Evolutionary conservation across 768 basidiomycete species (phyloP).

Genomic region (Galerina sulciceps): DNA sequence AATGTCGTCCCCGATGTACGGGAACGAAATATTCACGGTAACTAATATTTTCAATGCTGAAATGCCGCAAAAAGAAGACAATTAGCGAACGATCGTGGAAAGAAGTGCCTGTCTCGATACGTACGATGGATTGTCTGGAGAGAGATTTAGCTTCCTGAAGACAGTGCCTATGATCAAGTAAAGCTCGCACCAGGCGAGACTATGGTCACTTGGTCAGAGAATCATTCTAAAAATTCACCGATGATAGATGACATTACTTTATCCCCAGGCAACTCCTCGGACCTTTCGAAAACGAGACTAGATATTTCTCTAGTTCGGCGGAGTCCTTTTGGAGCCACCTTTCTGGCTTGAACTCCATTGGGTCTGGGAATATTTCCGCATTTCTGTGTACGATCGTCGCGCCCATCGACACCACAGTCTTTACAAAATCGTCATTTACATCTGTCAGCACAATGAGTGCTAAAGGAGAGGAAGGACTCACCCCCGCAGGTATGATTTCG

Average conservation of each 20-base stretch:
- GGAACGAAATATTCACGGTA: constrained; percentile 41
- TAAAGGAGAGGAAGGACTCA: constrained; percentile 18
- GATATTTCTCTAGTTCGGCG: constrained; percentile 40
- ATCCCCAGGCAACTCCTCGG: constrained; percentile 49
- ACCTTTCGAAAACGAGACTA: constrained; percentile 48
- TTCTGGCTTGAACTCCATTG: constrained; percentile 41
- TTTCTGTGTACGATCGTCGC: constrained; percentile 42
- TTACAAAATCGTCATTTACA: not conserved
- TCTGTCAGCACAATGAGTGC: not conserved
- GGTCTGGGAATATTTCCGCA: constrained; percentile 43
- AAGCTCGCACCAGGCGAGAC: constrained; percentile 49
- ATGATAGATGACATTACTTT: constrained; percentile 34
- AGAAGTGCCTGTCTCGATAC: constrained; percentile 4
- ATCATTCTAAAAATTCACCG: not conserved
- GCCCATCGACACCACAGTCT: constrained; percentile 48
- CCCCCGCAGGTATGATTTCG: constrained; percentile 39
- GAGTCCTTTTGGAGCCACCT: constrained; percentile 43
- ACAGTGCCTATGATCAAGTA: constrained; percentile 44
- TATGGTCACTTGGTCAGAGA: constrained; percentile 14
- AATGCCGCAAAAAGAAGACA: constrained; percentile 2
- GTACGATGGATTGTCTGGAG: constrained; percentile 35
- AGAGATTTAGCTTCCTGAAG: constrained; percentile 41
- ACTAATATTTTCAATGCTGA: constrained; percentile 33
- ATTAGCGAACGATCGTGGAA: not conserved
- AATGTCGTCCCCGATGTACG: constrained; percentile 35